Conservation (phyloP, 2,329 filamentous ascomycete species). For the Aspergillus hiratsukae region DNA sequence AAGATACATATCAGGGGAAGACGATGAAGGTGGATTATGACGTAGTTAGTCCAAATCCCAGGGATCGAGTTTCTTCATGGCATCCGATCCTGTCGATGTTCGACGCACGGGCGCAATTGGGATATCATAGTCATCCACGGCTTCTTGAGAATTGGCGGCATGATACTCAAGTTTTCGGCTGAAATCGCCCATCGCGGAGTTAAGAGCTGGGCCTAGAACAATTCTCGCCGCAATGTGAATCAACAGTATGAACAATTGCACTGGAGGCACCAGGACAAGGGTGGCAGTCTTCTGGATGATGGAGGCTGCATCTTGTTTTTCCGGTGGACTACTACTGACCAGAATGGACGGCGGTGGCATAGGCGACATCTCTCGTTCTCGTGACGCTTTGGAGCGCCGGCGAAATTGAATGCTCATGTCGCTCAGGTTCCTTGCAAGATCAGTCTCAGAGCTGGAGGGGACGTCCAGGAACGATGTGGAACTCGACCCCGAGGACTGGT, state of each 20-base stretch:
- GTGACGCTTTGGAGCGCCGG: slow-evolving; percentile 53
- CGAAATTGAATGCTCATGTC: slow-evolving; percentile 39
- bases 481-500: background rate
- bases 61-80: slow-evolving; percentile 19
- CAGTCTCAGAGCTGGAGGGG: background rate
- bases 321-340: slow-evolving; percentile 45
- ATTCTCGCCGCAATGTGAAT: slow-evolving; percentile 76
- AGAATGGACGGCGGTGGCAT: slow-evolving; percentile 65
- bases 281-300: slow-evolving; percentile 74
- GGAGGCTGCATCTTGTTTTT: slow-evolving; percentile 54
- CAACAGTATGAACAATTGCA: slow-evolving; percentile 72
- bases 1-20: background rate
- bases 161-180: slow-evolving; percentile 15
- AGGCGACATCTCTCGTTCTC: slow-evolving; percentile 59
- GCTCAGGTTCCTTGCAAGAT: slow-evolving; percentile 14
- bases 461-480: background rate
- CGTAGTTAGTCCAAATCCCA: slow-evolving; percentile 25
- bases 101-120: slow-evolving; percentile 29
- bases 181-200: slow-evolving; percentile 15
- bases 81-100: slow-evolving; percentile 16
- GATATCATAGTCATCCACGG: slow-evolving; percentile 37
- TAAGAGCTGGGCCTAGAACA: slow-evolving; percentile 37
- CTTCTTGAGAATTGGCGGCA: slow-evolving; percentile 15
- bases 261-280: slow-evolving; percentile 73
- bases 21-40: slow-evolving; percentile 11